Evolutionary conservation across 2,329 filamentous ascomycete genomes (phyloP).

Genomic region (Pseudogymnoascus sp.): DNA sequence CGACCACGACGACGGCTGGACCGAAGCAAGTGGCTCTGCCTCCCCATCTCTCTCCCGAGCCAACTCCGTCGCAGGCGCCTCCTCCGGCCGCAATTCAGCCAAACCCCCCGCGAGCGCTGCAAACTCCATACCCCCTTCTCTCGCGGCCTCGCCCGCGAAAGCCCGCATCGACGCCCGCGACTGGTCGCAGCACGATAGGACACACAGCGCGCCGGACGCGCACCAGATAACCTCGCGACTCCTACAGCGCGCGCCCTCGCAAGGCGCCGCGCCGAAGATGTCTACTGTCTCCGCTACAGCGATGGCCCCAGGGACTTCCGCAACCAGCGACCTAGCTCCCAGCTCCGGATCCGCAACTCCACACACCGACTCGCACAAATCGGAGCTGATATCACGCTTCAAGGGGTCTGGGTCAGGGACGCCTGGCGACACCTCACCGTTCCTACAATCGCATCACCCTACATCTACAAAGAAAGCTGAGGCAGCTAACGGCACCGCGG

Average conservation of each 20-base stretch:
- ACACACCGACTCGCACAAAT: conserved; percentile 21
- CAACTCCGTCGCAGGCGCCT: conserved; percentile 39
- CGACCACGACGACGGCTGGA: conserved; percentile 53
- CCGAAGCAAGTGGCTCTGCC: conserved; percentile 57
- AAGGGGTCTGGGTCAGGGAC: conserved; percentile 45
- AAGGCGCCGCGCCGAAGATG: conserved; percentile 57
- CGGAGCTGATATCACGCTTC: conserved; percentile 52
- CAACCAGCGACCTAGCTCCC: conserved; percentile 23
- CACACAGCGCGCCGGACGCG: conserved; percentile 45
- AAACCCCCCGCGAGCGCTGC: conserved; percentile 31
- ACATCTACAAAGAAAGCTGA: conserved; percentile 11
- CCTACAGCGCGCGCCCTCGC: conserved; percentile 55
- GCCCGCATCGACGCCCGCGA: conserved; percentile 14
- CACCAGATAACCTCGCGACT: conserved; percentile 61
- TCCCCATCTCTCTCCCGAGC: conserved; percentile 49
- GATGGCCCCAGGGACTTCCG: conserved; percentile 24
- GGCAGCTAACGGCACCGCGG: not conserved
- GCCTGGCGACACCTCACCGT: conserved; percentile 41
- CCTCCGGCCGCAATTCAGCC: conserved; percentile 41
- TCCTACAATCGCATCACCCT: conserved; percentile 35
- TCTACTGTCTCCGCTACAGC: conserved; percentile 51
- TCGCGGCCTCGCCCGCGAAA: conserved; percentile 19
- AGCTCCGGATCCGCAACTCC: conserved; percentile 34
- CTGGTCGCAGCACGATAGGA: conserved; percentile 23
- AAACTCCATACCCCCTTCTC: conserved; percentile 25